Evolutionary conservation across 768 basidiomycete genomes (phyloP).

Genomic region (Jaapia argillacea): DNA sequence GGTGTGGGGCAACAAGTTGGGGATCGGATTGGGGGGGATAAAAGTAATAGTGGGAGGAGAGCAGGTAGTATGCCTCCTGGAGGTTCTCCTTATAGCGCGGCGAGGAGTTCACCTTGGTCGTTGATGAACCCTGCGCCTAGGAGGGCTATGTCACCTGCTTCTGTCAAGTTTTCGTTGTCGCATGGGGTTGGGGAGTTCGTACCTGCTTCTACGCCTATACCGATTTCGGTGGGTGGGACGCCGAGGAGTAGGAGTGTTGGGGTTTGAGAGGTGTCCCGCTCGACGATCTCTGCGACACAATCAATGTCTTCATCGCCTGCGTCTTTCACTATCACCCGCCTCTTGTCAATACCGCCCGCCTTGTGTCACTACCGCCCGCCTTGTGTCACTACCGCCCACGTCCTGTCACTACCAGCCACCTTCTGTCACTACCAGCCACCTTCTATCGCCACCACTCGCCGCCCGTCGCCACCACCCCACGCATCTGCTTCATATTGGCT

Average conservation of each 20-base stretch:
- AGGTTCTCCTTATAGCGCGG: no score
- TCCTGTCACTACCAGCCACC: no score
- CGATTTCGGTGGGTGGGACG: not conserved
- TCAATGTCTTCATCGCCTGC: not conserved
- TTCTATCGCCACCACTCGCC: no score
- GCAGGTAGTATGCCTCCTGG: not conserved
- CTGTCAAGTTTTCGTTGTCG: not conserved
- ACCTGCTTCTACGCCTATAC: not conserved
- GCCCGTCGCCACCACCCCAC: no score
- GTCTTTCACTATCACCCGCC: not conserved
- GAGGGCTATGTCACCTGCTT: not conserved
- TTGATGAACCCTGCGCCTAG: not conserved
- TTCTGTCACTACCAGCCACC: no score
- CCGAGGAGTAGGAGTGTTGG: not conserved
- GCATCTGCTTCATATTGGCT: no score
- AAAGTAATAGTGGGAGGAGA: not conserved
- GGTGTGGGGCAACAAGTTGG: no score
- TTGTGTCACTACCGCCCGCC: no score
- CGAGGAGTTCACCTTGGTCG: not conserved
- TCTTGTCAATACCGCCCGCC: no score
- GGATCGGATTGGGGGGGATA: no score
- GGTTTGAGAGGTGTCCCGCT: no score
- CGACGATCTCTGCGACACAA: not conserved
- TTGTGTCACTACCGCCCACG: no score
- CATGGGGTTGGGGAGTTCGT: not conserved